phyloP scores from a whole-genome alignment of 2,329 filamentous ascomycete species.

The Fusarium nodosum region DNA sequence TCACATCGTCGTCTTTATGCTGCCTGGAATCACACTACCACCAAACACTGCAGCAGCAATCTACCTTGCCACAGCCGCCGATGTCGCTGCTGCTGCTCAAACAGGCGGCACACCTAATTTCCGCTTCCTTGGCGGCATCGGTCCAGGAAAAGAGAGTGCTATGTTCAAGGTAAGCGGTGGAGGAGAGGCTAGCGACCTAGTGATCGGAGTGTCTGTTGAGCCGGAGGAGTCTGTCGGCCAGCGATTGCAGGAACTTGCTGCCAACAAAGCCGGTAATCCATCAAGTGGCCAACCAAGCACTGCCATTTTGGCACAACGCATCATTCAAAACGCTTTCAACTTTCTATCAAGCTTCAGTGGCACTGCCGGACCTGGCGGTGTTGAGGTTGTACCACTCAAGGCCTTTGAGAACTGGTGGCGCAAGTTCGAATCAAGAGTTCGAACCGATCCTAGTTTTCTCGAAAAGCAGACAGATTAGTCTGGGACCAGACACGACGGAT shows the following conservation, averaged over 20 bases:
- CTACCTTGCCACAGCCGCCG: conserved; percentile 76
- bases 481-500: background rate
- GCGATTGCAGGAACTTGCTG: conserved; percentile 72
- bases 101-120: conserved; percentile 70
- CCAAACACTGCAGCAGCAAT: conserved; percentile 86
- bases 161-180: conserved; percentile 81
- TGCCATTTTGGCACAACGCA: conserved; percentile 86
- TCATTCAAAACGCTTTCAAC: conserved; percentile 98
- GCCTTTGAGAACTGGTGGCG: conserved; percentile 98
- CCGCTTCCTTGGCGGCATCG: conserved; percentile 88
- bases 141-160: conserved; percentile 89
- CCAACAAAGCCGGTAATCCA: conserved; percentile 46
- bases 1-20: conserved; percentile 89
- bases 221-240: conserved; percentile 77
- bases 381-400: conserved; percentile 92
- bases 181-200: conserved; percentile 63
- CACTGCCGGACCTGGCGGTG: conserved; percentile 69
- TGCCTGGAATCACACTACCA: conserved; percentile 82
- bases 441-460: conserved; percentile 88
- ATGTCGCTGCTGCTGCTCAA: conserved; percentile 56
- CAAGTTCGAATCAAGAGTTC: conserved; percentile 91
- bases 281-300: conserved; percentile 68
- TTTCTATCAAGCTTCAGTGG: conserved; percentile 90
- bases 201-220: conserved; percentile 87
- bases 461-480: conserved; percentile 67